Base-by-base conservation (phyloP, 2,329 filamentous ascomycete genomes). In the Paraphaeosphaeria minitans region DNA sequence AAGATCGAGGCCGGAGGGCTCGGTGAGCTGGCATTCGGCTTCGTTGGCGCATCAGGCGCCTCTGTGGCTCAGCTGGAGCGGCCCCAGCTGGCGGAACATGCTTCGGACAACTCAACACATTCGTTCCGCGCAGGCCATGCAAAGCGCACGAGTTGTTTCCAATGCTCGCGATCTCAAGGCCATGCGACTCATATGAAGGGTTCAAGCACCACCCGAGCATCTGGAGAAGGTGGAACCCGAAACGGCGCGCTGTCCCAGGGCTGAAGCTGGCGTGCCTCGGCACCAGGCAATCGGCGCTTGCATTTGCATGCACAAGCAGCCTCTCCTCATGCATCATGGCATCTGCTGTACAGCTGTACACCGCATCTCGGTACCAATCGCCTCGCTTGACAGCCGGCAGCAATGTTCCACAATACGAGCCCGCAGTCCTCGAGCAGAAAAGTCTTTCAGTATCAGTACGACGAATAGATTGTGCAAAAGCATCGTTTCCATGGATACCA, bases 271-370 rank as follows among this genome's bases (percentile, higher is more conserved):
- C 45, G 39, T 62, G 61, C 65, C 67, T 68, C 67, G 68, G 69
- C 64, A 68, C 64, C 69, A 63, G 59, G 46, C 24, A 54, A 42
- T 49, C 58, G 63, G 62, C 57, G 54, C 57, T 50, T 58, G 57
- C 62, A 62, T 59, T 61, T 58, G 53, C 58, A 51, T 61, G 60
- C 59, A 60, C 54, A 59, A 64, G 58, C 61, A 42, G 35, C 50
- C 27, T 46, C 31, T 43, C 57, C 56, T 60, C 27, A 60, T 70
- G 71, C 71, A 70, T 48, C 63, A 71, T 73, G 72, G 74, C 70
- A 69, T 69, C 62, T 61, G 59, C 60, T 65, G 39, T 65, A 65
- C 68, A 69, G 68, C 62, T 72, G 66, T 68, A 71, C 66, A 71
- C 69, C 67, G 71, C 65, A 62, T 59, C 37, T 57, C 48, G 19